These are phyloP conservation scores for Alopecurus myosuroides DNA, from an alignment of 176 grass and related monocot genomes.

Conservation along the genomic window DNA sequence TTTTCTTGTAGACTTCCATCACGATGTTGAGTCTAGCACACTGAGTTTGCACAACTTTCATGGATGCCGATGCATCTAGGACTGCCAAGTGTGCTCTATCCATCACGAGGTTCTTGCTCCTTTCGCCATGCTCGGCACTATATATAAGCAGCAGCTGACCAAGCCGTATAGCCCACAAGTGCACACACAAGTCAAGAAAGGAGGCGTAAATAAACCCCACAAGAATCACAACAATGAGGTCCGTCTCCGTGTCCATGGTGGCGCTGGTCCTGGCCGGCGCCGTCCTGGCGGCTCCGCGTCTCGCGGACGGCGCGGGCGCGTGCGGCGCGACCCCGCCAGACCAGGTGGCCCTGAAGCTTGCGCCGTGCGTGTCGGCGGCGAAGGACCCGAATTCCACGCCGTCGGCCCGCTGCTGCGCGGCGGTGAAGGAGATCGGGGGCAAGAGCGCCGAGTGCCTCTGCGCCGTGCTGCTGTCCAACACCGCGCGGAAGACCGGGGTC, in stretches of 20 bases:
- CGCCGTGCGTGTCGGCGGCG: constrained; percentile 43
- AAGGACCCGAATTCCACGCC: constrained; percentile 7
- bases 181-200: not conserved
- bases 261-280: not conserved
- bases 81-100: not conserved
- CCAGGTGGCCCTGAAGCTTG: constrained; percentile 37
- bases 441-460: constrained; percentile 50
- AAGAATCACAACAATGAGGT: not conserved
- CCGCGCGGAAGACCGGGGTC: constrained; percentile 37
- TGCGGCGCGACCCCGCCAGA: constrained; percentile 34
- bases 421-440: constrained; percentile 34
- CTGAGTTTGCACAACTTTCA: not conserved
- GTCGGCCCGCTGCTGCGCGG: constrained; percentile 40
- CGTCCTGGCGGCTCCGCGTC: not conserved
- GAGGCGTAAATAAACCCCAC: not conserved
- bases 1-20: not conserved
- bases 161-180: not conserved
- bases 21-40: not conserved
- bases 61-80: not conserved
- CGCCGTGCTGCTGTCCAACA: constrained; percentile 52
- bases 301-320: not conserved
- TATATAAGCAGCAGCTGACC: constrained; percentile 5
- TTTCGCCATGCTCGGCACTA: not conserved
- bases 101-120: not conserved
- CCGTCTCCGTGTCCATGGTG: not conserved